Evolutionary conservation across 2,329 filamentous ascomycete species (phyloP).

Genomic region (Biscogniauxia mediterranea): DNA sequence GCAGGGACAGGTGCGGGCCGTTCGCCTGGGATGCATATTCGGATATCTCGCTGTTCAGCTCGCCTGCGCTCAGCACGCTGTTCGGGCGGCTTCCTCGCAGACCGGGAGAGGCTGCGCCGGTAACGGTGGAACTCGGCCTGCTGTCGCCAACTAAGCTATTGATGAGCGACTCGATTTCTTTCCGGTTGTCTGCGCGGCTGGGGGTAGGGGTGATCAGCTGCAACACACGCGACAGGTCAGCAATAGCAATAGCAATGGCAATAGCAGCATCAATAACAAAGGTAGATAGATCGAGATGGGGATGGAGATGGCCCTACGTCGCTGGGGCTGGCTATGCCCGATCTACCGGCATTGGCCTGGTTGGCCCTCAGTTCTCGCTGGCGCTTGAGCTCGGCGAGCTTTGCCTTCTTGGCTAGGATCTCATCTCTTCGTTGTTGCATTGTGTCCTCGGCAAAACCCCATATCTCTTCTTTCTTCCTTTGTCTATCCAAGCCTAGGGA

Average conservation of each 20-base stretch:
- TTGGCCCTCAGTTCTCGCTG: slow-evolving; percentile 82
- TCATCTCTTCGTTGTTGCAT: slow-evolving; percentile 89
- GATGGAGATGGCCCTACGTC: slow-evolving; percentile 58
- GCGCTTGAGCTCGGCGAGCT: slow-evolving; percentile 92
- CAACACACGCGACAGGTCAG: slow-evolving; percentile 16
- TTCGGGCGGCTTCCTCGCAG: slow-evolving; percentile 74
- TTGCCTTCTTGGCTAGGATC: slow-evolving; percentile 94
- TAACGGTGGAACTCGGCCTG: slow-evolving; percentile 66
- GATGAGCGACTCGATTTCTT: slow-evolving; percentile 83
- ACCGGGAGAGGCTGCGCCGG: slow-evolving; percentile 64
- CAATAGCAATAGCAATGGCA: background rate
- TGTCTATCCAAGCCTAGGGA: background rate
- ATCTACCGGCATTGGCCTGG: slow-evolving; percentile 68
- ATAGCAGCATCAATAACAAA: too few species aligned
- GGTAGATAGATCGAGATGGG: background rate
- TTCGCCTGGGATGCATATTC: slow-evolving; percentile 53
- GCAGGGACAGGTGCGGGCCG: slow-evolving; percentile 33
- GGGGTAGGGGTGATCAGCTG: slow-evolving; percentile 70
- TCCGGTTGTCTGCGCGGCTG: slow-evolving; percentile 64
- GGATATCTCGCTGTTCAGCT: slow-evolving; percentile 73
- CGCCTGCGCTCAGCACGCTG: slow-evolving; percentile 79
- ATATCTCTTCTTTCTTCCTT: slow-evolving; percentile 35
- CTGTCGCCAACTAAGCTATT: slow-evolving; percentile 79
- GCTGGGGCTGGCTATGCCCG: slow-evolving; percentile 64
- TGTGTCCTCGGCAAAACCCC: slow-evolving; percentile 43